phyloP scores from a whole-genome alignment of 2,329 filamentous ascomycete genomes.

The Alternaria hordeiaustralica region DNA sequence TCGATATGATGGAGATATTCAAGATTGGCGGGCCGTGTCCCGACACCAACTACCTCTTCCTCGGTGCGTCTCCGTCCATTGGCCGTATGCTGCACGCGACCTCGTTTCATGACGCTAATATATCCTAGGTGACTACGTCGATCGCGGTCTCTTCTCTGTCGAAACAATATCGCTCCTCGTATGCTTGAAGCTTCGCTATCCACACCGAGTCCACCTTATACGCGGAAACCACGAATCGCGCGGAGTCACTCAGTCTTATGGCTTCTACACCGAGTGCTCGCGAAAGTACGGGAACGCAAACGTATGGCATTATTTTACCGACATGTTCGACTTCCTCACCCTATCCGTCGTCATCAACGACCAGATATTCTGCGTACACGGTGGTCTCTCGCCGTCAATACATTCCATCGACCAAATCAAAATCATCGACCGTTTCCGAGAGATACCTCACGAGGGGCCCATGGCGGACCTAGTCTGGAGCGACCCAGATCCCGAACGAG shows the following conservation, averaged over 20 bases:
- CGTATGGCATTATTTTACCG: slow-evolving; percentile 99
- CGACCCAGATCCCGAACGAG: slow-evolving; percentile 94
- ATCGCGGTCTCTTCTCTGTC: slow-evolving; percentile 97
- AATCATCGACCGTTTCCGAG: slow-evolving; percentile 97
- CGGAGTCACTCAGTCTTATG: slow-evolving; percentile 97
- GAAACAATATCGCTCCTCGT: slow-evolving; percentile 98
- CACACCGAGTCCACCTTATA: slow-evolving; percentile 92
- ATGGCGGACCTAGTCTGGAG: slow-evolving; percentile 99
- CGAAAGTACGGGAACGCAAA: slow-evolving; percentile 98
- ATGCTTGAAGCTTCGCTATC: slow-evolving; percentile 96
- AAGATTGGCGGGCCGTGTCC: slow-evolving; percentile 97
- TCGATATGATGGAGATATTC: slow-evolving; percentile 98
- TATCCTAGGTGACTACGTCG: slow-evolving; percentile 88
- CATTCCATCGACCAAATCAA: slow-evolving; percentile 99
- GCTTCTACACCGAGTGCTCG: slow-evolving; percentile 97
- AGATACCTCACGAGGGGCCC: slow-evolving; percentile 97
- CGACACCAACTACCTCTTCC: slow-evolving; percentile 97
- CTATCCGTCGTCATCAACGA: slow-evolving; percentile 98
- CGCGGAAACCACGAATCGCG: slow-evolving; percentile 97
- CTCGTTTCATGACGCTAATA: slow-evolving; percentile 17
- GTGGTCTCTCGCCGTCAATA: slow-evolving; percentile 75
- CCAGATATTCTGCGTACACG: slow-evolving; percentile 98
- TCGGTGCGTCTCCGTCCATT: slow-evolving; percentile 65
- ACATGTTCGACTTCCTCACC: slow-evolving; percentile 99
- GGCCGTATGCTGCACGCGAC: slow-evolving; percentile 25